Conservation (phyloP, 2,329 filamentous ascomycete species). For the Hymenoscyphus albidus region DNA sequence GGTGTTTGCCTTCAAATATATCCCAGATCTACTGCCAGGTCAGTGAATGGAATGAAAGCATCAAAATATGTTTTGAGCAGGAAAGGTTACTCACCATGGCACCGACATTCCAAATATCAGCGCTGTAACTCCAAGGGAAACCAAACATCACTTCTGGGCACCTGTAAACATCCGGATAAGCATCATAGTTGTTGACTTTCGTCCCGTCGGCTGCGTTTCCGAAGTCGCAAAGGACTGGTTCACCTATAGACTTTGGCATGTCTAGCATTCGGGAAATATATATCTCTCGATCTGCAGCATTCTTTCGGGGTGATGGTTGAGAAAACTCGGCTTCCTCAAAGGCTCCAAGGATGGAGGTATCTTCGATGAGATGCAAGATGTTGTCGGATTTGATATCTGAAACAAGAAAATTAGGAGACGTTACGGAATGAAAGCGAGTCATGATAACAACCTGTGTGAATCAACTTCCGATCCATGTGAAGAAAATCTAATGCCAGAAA, state of each 20-base stretch:
- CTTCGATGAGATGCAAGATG: conserved; percentile 40
- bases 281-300: conserved; percentile 39
- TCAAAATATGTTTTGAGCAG: conserved; percentile 6
- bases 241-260: conserved; percentile 34
- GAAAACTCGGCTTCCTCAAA: conserved; percentile 41
- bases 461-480: conserved; percentile 42
- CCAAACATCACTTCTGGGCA: conserved; percentile 38
- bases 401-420: conserved; percentile 16
- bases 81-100: conserved; percentile 30
- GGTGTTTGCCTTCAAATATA: conserved; percentile 21
- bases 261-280: conserved; percentile 41
- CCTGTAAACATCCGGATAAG: conserved; percentile 41
- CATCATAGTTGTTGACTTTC: conserved; percentile 34
- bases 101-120: conserved; percentile 38
- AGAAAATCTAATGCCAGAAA: conserved; percentile 45
- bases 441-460: conserved; percentile 41
- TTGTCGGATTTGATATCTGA: conserved; percentile 45
- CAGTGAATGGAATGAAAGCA: conserved; percentile 1
- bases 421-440: conserved; percentile 4
- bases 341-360: conserved; percentile 36
- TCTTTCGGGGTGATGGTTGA: conserved; percentile 41
- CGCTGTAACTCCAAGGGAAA: conserved; percentile 34
- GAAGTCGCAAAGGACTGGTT: conserved; percentile 46
- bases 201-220: conserved; percentile 42
- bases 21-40: conserved; percentile 20